Percentiles rank a stretch among this genome's conserved stretches.
Conservation (phyloP, 225 moss, liverwort and hornwort species). For the Straminergon stramineum region DNA sequence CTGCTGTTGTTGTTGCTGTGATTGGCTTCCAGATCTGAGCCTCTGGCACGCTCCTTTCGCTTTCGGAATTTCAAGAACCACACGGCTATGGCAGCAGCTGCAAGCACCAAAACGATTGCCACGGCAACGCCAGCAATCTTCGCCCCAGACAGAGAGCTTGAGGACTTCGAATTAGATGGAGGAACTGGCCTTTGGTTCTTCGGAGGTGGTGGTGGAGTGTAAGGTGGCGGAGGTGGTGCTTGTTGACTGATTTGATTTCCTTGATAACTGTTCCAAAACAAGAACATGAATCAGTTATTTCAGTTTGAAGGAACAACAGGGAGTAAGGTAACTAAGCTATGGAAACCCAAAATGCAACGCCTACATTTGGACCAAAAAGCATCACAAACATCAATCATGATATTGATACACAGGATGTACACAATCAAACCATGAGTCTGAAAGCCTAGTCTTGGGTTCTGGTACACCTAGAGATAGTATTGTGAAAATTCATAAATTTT, state of each 20-base stretch:
- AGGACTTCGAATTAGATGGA: not conserved
- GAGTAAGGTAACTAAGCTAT: not conserved
- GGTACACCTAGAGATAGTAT: not conserved
- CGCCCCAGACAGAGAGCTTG: not conserved
- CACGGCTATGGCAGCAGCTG: not conserved
- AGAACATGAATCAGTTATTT: not conserved
- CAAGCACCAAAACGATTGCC: not conserved
- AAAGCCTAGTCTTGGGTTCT: not conserved
- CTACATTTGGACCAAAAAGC: not conserved
- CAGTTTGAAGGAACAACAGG: not conserved
- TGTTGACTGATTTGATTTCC: slow-evolving; percentile 34
- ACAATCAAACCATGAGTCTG: not conserved
- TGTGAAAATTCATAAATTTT: not conserved
- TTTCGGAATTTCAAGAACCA: slow-evolving; percentile 24
- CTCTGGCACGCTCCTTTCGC: not conserved
- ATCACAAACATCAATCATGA: not conserved
- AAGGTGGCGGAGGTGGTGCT: slow-evolving; percentile 50
- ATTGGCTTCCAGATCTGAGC: slow-evolving; percentile 25
- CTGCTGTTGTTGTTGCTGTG: not conserved
- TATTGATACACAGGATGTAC: not conserved
- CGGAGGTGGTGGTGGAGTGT: slow-evolving; percentile 12
- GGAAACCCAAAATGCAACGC: not conserved
- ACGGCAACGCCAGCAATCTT: slow-evolving; percentile 17
- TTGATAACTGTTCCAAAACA: slow-evolving; percentile 1
- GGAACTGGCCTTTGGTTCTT: not conserved